Evolutionary conservation across 75 land plant species (phyloP), one percentile per base, ranked within the genome.

Genomic region (Larix kaempferi): DNA sequence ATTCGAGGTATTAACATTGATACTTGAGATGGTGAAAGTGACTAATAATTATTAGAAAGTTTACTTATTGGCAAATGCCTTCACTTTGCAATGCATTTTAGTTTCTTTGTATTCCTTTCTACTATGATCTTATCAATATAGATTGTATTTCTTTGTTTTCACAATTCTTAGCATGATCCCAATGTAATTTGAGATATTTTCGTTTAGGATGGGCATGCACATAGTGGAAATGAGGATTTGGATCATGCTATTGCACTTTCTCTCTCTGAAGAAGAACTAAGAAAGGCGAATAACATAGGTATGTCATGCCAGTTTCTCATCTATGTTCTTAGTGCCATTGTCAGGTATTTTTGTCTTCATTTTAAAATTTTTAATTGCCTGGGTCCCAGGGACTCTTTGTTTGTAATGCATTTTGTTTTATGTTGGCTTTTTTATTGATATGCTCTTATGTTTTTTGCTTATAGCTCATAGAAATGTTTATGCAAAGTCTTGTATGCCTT

Each of bases 181-280:
- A 69, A 15, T 35, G 37, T 41, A 8, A 69, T 69, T 35, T 69
- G 19, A 35, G 27, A 27, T 41, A 37, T 64, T 69, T 19, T 4
- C n/a, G 61, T 74, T 52, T 56, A 89, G 87, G 91, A 80, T 78
- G 60, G 37, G 13, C 73, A 71, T 16, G 79, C 77, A 4, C 87
- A 80, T 44, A 71, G 57, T 85, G 91, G 85, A 25, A 72, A 80
- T 84, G 92, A 90, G 77, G 93, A 92, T 41, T 84, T 90, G 62
- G 89, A 90, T 74, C 90, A 76, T 81, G 93, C 89, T 21, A 88
- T 90, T 79, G 95, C 93, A 67, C 80, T 92, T 44, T 88, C 95
- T 11, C 84, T 90, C 41, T 27, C 71, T 57, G 93, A 93, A 69
- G 91, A 86, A 64, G 86, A 86, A 58, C 72, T 79, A 57, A 89